Conservation (phyloP, 768 basidiomycete species). For the Saitozyma podzolica region DNA sequence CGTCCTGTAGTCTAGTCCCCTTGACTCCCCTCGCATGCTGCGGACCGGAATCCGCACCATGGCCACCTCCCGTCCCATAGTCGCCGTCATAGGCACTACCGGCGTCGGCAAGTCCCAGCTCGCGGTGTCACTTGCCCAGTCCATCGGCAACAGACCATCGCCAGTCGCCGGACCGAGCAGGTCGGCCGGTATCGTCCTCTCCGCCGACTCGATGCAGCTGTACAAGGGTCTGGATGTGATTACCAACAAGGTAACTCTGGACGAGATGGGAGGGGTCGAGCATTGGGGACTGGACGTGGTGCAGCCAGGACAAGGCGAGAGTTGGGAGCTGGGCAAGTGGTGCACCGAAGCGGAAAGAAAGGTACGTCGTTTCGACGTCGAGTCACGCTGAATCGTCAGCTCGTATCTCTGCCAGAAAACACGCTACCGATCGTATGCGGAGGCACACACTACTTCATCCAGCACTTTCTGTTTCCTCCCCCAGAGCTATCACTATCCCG, state of each 20-base stretch:
- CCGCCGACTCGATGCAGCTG: constrained; percentile 97
- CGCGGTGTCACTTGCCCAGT: constrained; percentile 79
- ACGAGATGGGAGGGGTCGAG: constrained; percentile 75
- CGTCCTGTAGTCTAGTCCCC: too few species aligned
- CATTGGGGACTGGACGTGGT: constrained; percentile 90
- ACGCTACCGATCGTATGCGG: constrained; percentile 87
- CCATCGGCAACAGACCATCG: constrained; percentile 61
- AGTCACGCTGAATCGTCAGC: constrained; percentile 54
- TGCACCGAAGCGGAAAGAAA: constrained; percentile 72
- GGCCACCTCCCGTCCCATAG: constrained; percentile 53
- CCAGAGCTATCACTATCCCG: constrained; percentile 35
- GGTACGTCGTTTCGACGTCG: constrained; percentile 59
- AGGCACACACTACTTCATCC: constrained; percentile 96
- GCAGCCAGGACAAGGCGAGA: constrained; percentile 65
- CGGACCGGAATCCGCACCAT: not conserved
- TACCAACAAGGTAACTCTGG: constrained; percentile 83
- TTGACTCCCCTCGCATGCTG: too few species aligned
- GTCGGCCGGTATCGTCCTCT: constrained; percentile 62
- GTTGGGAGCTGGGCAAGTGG: constrained; percentile 61
- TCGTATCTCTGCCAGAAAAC: constrained; percentile 34
- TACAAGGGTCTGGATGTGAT: constrained; percentile 88
- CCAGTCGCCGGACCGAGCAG: not conserved
- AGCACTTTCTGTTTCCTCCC: constrained; percentile 84
- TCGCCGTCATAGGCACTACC: constrained; percentile 89
- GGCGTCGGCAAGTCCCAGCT: constrained; percentile 93